These are phyloP conservation scores for Mychonastes homosphaera DNA, from an alignment of 139 green algal genomes.

Conservation along the genomic window DNA sequence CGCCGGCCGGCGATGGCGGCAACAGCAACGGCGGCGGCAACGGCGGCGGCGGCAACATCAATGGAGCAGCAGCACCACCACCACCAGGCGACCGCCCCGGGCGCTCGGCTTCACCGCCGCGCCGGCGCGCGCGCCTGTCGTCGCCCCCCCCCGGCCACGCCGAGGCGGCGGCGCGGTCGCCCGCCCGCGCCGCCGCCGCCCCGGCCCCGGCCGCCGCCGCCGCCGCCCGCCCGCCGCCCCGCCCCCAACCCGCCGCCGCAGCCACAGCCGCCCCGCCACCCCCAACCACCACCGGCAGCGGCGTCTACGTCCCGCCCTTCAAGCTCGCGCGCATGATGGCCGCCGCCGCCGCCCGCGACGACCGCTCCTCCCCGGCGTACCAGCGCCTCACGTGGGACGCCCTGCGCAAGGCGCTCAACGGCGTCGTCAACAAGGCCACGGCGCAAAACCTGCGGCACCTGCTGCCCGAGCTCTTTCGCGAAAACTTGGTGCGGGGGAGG, in stretches of 20 bases:
- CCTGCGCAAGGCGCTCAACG: slow-evolving; percentile 79
- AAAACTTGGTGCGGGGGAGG: slow-evolving; percentile 84
- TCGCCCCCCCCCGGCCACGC: too few relatives aligned
- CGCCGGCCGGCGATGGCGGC: too few relatives aligned
- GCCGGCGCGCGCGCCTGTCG: too few relatives aligned
- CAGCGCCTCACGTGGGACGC: slow-evolving; percentile 91
- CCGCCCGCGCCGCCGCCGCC: background rate
- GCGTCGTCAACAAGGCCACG: slow-evolving; percentile 98
- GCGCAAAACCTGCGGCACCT: slow-evolving; percentile 86
- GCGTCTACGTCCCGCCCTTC: slow-evolving; percentile 96
- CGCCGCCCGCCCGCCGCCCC: too few relatives aligned
- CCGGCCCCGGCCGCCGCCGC: background rate
- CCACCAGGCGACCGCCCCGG: too few relatives aligned
- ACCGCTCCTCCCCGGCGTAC: slow-evolving; percentile 56
- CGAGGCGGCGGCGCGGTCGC: background rate
- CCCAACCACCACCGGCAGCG: slow-evolving; percentile 62
- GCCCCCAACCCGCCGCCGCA: background rate
- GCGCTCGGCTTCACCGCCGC: too few relatives aligned
- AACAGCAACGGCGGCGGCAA: too few relatives aligned
- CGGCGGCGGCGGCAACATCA: too few relatives aligned
- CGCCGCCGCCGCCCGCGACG: slow-evolving; percentile 33
- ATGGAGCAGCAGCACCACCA: too few relatives aligned
- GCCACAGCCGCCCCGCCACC: slow-evolving; percentile 4
- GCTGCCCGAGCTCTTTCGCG: slow-evolving; percentile 84
- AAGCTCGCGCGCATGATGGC: slow-evolving; percentile 90